Percentiles rank a stretch among this genome's conserved stretches.
phyloP scores from a whole-genome alignment of 306 rosid genomes.

The Vachellia collinsii region DNA sequence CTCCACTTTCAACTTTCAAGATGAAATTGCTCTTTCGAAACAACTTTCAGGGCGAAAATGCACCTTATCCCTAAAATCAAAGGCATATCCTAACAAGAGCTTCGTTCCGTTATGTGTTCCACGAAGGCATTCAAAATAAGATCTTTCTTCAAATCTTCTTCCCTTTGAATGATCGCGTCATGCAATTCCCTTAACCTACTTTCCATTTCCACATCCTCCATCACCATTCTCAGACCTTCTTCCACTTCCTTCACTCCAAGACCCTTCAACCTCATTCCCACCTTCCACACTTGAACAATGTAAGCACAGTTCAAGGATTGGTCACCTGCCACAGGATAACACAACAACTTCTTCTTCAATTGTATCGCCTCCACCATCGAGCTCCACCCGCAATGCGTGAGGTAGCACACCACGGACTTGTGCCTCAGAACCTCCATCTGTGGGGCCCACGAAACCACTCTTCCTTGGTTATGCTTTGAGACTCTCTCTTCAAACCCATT shows the following conservation, averaged over 20 bases:
- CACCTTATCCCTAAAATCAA: too few species aligned
- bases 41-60: too few species aligned
- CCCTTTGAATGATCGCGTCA: too few species aligned
- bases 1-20: too few species aligned
- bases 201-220: slow-evolving; percentile 62
- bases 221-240: slow-evolving; percentile 49
- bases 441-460: slow-evolving; percentile 88
- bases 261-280: slow-evolving; percentile 63
- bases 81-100: too few species aligned
- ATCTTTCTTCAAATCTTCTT: too few species aligned
- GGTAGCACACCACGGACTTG: slow-evolving; percentile 62
- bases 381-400: slow-evolving; percentile 98
- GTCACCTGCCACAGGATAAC: slow-evolving; percentile 87
- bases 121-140: too few species aligned
- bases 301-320: slow-evolving; percentile 76
- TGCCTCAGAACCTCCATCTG: slow-evolving; percentile 66
- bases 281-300: slow-evolving; percentile 69
- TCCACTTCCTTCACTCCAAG: slow-evolving; percentile 50
- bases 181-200: slow-evolving; percentile 35
- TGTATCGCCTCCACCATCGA: slow-evolving; percentile 85
- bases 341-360: slow-evolving; percentile 59
- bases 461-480: slow-evolving; percentile 32
- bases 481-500: slow-evolving; percentile 53
- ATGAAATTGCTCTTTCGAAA: too few species aligned
- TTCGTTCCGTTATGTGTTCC: too few species aligned